Percentiles rank a stretch among this genome's conserved stretches.
These are phyloP conservation scores for Yamadazyma trypodendri DNA, from an alignment of 1,139 yeast genomes.

Conservation along the genomic window DNA sequence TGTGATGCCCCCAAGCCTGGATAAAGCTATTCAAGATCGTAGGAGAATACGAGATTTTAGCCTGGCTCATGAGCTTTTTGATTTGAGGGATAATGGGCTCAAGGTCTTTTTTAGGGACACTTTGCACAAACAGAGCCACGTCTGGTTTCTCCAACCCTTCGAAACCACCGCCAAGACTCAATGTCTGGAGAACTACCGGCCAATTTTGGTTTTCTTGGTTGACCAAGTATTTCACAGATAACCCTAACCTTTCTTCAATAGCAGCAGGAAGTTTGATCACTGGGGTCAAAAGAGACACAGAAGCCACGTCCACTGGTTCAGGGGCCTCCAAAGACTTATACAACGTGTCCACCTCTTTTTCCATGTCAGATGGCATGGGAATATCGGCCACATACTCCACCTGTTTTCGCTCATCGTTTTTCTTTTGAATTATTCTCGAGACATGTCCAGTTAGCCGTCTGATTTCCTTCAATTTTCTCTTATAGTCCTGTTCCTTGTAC, in stretches of 20 bases:
- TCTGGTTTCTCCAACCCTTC: constrained; percentile 33
- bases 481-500: constrained; percentile 22
- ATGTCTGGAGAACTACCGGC: constrained; percentile 49
- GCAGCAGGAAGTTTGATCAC: constrained; percentile 37
- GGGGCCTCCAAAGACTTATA: constrained; percentile 16
- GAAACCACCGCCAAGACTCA: constrained; percentile 44
- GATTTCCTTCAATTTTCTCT: constrained; percentile 20
- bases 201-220: constrained; percentile 52
- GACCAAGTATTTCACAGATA: constrained; percentile 46
- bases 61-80: constrained; percentile 33
- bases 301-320: constrained; percentile 10
- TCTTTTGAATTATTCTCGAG: constrained; percentile 19
- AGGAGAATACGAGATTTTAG: constrained; percentile 30
- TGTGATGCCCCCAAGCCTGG: constrained; percentile 33
- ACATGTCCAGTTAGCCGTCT: constrained; percentile 23
- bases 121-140: constrained; percentile 40
- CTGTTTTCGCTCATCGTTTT: constrained; percentile 17
- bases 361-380: constrained; percentile 23
- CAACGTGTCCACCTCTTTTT: constrained; percentile 16
- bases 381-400: constrained; percentile 12
- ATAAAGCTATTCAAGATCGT: constrained; percentile 47
- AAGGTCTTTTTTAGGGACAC: constrained; percentile 42
- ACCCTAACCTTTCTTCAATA: constrained; percentile 45
- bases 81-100: constrained; percentile 32
- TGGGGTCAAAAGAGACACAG: constrained; percentile 18